Conservation (phyloP, 2,329 filamentous ascomycete genomes). For the Aspergillus pseudoterreus region DNA sequence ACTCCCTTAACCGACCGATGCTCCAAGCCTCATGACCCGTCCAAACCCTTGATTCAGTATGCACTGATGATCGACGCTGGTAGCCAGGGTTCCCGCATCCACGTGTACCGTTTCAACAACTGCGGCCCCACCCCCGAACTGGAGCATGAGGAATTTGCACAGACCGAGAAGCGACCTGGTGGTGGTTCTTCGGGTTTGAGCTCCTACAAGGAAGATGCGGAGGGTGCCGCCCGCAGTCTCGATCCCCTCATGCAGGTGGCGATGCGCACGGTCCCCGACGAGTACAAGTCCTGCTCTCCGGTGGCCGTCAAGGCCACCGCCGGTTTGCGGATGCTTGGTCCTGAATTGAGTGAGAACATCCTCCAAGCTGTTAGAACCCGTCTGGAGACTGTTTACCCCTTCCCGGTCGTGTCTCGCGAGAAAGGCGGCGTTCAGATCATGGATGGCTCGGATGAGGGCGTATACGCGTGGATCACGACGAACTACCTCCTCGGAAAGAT, state of each 20-base stretch:
- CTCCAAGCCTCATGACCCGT: slow-evolving; percentile 75
- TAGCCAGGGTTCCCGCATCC: slow-evolving; percentile 95
- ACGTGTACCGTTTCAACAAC: slow-evolving; percentile 99
- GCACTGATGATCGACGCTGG: slow-evolving; percentile 98
- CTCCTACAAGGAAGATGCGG: slow-evolving; percentile 79
- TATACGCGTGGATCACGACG: slow-evolving; percentile 98
- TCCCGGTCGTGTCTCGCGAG: slow-evolving; percentile 83
- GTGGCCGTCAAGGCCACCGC: slow-evolving; percentile 98
- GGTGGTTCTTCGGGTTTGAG: slow-evolving; percentile 66
- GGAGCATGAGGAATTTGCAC: slow-evolving; percentile 87
- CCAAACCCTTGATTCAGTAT: slow-evolving; percentile 94
- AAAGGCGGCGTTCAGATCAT: slow-evolving; percentile 91
- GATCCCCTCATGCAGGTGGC: slow-evolving; percentile 85
- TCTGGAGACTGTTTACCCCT: slow-evolving; percentile 85
- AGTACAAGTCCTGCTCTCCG: slow-evolving; percentile 86
- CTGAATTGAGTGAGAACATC: slow-evolving; percentile 76
- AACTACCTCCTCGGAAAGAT: slow-evolving; percentile 99
- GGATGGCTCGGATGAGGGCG: slow-evolving; percentile 95
- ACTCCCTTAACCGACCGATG: slow-evolving; percentile 67
- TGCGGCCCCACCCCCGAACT: slow-evolving; percentile 93
- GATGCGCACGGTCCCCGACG: slow-evolving; percentile 77
- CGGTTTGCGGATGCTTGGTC: slow-evolving; percentile 80
- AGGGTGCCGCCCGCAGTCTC: slow-evolving; percentile 83
- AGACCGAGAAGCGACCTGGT: slow-evolving; percentile 81
- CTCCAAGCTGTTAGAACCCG: slow-evolving; percentile 77